Conservation (phyloP, 768 basidiomycete species). For the Kondoa malvinella region DNA sequence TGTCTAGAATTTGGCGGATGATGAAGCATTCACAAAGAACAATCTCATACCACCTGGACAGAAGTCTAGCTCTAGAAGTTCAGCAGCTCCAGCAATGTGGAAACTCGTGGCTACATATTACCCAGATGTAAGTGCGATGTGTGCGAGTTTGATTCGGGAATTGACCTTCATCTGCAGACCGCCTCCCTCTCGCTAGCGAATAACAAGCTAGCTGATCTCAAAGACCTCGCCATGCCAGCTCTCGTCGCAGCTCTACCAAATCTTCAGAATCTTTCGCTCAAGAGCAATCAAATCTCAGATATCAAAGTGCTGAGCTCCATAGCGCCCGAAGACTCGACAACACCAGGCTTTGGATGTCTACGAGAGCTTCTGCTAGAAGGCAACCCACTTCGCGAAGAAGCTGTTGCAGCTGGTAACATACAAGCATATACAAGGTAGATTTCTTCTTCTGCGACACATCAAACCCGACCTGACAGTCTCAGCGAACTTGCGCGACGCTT, state of each 20-base stretch:
- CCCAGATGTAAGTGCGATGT: slow-evolving; percentile 43
- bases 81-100: slow-evolving; percentile 58
- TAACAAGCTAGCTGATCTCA: slow-evolving; percentile 49
- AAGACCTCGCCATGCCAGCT: slow-evolving; percentile 39
- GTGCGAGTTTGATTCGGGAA: background rate
- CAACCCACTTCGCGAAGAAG: slow-evolving; percentile 54
- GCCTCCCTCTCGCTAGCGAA: slow-evolving; percentile 67
- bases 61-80: slow-evolving; percentile 40
- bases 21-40: slow-evolving; percentile 55
- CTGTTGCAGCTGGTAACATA: slow-evolving; percentile 42
- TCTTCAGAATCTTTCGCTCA: slow-evolving; percentile 59
- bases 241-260: slow-evolving; percentile 60
- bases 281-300: slow-evolving; percentile 44
- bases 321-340: slow-evolving; percentile 3
- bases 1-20: slow-evolving; percentile 61
- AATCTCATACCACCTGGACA: slow-evolving; percentile 54
- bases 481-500: slow-evolving; percentile 72
- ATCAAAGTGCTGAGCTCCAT: slow-evolving; percentile 1
- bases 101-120: slow-evolving; percentile 64
- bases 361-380: slow-evolving; percentile 53
- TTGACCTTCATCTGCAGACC: slow-evolving; percentile 34
- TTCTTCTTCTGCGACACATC: background rate
- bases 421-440: slow-evolving; percentile 55
- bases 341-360: slow-evolving; percentile 29
- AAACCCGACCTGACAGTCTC: slow-evolving; percentile 1